phyloP scores from a whole-genome alignment of 1,284 basidiomycete species.

The Athelia psychrophila region DNA sequence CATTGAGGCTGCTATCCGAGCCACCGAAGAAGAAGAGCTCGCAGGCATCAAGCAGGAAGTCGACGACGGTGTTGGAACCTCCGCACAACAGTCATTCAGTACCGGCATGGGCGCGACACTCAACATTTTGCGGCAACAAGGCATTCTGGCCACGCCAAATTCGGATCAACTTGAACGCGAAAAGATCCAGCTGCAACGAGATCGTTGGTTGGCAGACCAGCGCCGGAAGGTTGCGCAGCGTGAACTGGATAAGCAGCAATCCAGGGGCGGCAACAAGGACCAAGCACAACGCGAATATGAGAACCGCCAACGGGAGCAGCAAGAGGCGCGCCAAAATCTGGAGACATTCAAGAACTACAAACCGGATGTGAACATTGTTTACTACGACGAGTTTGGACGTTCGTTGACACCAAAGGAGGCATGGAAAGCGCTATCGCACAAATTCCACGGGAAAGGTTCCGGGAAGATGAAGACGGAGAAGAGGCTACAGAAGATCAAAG shows the following conservation, averaged over 20 bases:
- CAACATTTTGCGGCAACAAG: conserved; percentile 87
- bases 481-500: conserved; percentile 88
- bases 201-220: conserved; percentile 89
- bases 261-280: conserved; percentile 83
- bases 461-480: conserved; percentile 96
- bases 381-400: conserved; percentile 96
- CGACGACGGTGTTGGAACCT: conserved; percentile 46
- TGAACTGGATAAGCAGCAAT: conserved; percentile 75
- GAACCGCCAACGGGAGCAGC: conserved; percentile 88
- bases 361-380: conserved; percentile 94
- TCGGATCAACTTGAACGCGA: conserved; percentile 80
- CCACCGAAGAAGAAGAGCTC: conserved; percentile 54
- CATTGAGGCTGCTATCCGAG: conserved; percentile 65
- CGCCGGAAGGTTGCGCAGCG: conserved; percentile 73
- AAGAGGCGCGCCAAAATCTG: conserved; percentile 81
- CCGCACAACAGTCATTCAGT: conserved; percentile 70
- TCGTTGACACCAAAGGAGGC: conserved; percentile 91
- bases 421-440: conserved; percentile 93
- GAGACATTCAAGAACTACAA: conserved; percentile 93
- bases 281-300: conserved; percentile 95
- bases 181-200: conserved; percentile 78
- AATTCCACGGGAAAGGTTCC: conserved; percentile 94
- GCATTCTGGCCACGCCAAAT: conserved; percentile 70
- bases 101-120: conserved; percentile 88
- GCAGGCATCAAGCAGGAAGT: conserved; percentile 30